Evolutionary conservation across 441 rosid species (phyloP).

Genomic region (Jatropha multifida): DNA sequence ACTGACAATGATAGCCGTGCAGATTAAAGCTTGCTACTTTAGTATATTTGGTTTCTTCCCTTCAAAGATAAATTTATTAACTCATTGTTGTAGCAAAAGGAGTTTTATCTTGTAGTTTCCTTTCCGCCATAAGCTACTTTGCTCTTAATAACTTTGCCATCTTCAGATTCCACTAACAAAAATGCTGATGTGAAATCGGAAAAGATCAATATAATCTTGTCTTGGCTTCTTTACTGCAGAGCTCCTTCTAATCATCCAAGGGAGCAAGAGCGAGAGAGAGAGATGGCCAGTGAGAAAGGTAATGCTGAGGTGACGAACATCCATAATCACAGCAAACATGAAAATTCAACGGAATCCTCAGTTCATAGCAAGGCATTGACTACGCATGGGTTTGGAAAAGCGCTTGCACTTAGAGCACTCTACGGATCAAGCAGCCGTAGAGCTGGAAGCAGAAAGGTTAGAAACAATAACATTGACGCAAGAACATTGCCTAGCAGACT

Average conservation of each 20-base stretch:
- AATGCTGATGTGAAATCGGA: conserved; percentile 13
- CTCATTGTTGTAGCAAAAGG: not conserved
- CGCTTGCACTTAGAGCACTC: conserved; percentile 54
- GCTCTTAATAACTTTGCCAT: conserved; percentile 4
- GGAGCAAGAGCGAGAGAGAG: not conserved
- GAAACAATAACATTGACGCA: conserved; percentile 23
- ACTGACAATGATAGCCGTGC: not conserved
- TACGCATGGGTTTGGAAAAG: conserved; percentile 44
- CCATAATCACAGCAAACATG: conserved; percentile 17
- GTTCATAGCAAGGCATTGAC: conserved; percentile 13
- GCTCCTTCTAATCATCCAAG: not conserved
- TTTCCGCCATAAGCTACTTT: conserved; percentile 21
- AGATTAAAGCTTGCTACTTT: conserved; percentile 6
- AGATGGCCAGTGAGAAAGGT: conserved; percentile 42
- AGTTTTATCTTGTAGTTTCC: conserved; percentile 1
- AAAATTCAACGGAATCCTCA: conserved; percentile 14
- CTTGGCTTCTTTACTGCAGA: not conserved
- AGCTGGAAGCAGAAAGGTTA: conserved; percentile 36
- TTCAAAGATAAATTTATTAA: conserved; percentile 22
- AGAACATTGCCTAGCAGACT: conserved; percentile 49
- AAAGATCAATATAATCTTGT: conserved; percentile 12
- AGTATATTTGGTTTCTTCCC: conserved; percentile 27
- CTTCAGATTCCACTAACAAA: conserved; percentile 31
- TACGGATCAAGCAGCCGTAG: conserved; percentile 39
- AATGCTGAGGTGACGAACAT: conserved; percentile 22